Base-by-base conservation (phyloP, 208 protist genomes). In the Crithidia brevicula region DNA sequence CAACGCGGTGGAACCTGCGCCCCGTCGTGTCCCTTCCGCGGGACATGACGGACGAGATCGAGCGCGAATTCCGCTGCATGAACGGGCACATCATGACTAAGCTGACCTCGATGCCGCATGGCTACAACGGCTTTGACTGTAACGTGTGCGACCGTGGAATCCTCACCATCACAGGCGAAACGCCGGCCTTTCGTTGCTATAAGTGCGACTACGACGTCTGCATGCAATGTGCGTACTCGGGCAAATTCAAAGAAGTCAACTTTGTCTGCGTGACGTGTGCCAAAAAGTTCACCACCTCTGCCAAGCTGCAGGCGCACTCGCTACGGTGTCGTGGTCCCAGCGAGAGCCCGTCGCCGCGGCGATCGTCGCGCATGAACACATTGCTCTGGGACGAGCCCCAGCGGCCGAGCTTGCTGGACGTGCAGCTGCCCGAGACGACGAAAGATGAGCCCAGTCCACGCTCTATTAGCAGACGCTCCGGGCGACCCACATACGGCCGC, bases 171-270 rank as follows among this genome's bases (percentile, higher is more conserved):
- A 88, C 79, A 20, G 67, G 47, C 20, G 86, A 92, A 38, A 74
- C 63, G 4, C 86, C 83, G 3, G 86, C 83, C 5, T 96, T 92
- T 60, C 85, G 91, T 22, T 96, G 91, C 72, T 89, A 92, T 67
- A 93, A 94, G 77, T 96, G 91, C 66, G 91, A 96, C 72, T 96
- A 94, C 74, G 91, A 96, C 64, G 67, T 96, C 46, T 96, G 91
- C 68, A 81, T 85, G 73, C 79, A 85, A 45, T 96, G 91, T 64
- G 88, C 86, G 28, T 91, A 87, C 60, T 79, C 80, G n/a, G 79
- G 82, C 22, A 77, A 77, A 33, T 79, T 89, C 45, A 91, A 89
- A 67, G 88, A 92, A 33, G 86, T 94, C 23, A 91, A 83, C 67
- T 94, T 94, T 86, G 79, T 96, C 18, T 96, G 91, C 47, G 77